Conservation (phyloP, 768 basidiomycete genomes). For the Lentinus tigrinus region DNA sequence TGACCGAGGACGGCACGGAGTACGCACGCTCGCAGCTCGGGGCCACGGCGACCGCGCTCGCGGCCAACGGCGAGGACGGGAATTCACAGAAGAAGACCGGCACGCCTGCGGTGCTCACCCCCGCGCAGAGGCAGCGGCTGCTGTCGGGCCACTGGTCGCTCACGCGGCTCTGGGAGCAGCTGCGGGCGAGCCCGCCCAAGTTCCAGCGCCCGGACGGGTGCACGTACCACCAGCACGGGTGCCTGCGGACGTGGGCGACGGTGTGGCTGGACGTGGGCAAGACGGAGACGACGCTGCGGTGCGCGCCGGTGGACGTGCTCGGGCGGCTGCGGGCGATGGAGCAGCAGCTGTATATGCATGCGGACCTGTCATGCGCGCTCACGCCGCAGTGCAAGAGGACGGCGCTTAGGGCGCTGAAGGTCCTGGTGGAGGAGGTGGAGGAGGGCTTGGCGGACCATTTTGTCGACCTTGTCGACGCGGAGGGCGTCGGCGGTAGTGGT, state of each 20-base stretch:
- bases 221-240: slow-evolving; percentile 34
- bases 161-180: slow-evolving; percentile 32
- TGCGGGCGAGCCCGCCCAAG: slow-evolving; percentile 27
- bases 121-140: slow-evolving; percentile 32
- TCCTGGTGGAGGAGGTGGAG: slow-evolving; percentile 21
- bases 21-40: neutral
- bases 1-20: slow-evolving; percentile 11
- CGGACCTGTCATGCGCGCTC: slow-evolving; percentile 32
- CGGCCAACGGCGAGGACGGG: neutral
- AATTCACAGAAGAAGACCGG: neutral
- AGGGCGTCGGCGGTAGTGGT: neutral
- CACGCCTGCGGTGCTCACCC: slow-evolving; percentile 24
- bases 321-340: slow-evolving; percentile 34
- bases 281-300: slow-evolving; percentile 24
- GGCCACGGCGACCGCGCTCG: neutral
- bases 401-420: slow-evolving; percentile 35
- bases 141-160: slow-evolving; percentile 37
- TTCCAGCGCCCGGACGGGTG: slow-evolving; percentile 34
- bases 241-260: slow-evolving; percentile 37
- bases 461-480: slow-evolving; percentile 5
- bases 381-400: slow-evolving; percentile 33
- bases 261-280: slow-evolving; percentile 33
- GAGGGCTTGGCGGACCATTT: slow-evolving; percentile 24
- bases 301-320: slow-evolving; percentile 35
- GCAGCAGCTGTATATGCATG: slow-evolving; percentile 30